These are phyloP conservation scores for Exophiala sp. DNA, from an alignment of 2,329 filamentous ascomycete genomes.

Conservation along the genomic window DNA sequence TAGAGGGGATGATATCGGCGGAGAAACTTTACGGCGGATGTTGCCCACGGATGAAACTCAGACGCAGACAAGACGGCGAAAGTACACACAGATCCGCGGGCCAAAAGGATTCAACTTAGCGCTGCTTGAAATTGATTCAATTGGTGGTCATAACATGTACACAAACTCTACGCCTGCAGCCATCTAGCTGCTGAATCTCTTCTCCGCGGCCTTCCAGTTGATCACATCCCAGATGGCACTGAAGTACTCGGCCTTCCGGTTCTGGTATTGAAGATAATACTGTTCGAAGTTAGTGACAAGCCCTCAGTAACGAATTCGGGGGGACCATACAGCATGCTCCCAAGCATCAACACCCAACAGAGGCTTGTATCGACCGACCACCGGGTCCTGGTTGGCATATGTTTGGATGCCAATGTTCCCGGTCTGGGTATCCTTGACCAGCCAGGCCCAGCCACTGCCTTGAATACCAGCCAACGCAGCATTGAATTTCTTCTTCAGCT, in stretches of 20 bases:
- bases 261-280: conserved; percentile 77
- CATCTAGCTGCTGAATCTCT: conserved; percentile 48
- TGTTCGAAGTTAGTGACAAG: not conserved
- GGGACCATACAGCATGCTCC: conserved; percentile 64
- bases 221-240: conserved; percentile 87
- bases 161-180: not conserved
- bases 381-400: conserved; percentile 81
- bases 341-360: conserved; percentile 87
- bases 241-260: conserved; percentile 96
- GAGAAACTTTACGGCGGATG: not conserved
- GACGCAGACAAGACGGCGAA: not conserved
- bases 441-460: conserved; percentile 59
- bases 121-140: conserved; percentile 1
- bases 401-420: conserved; percentile 54
- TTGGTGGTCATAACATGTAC: conserved; percentile 6
- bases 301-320: not conserved
- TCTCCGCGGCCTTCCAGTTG: conserved; percentile 88
- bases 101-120: not conserved
- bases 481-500: conserved; percentile 59
- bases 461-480: conserved; percentile 59
- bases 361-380: conserved; percentile 74
- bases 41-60: too few relatives aligned
- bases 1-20: conserved; percentile 12
- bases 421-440: conserved; percentile 58
- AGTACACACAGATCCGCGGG: too few relatives aligned